A percentile compares a stretch with the other conserved stretches of the same genome.
phyloP scores from a whole-genome alignment of 164 flowering plant species.

The Platanus orientalis region DNA sequence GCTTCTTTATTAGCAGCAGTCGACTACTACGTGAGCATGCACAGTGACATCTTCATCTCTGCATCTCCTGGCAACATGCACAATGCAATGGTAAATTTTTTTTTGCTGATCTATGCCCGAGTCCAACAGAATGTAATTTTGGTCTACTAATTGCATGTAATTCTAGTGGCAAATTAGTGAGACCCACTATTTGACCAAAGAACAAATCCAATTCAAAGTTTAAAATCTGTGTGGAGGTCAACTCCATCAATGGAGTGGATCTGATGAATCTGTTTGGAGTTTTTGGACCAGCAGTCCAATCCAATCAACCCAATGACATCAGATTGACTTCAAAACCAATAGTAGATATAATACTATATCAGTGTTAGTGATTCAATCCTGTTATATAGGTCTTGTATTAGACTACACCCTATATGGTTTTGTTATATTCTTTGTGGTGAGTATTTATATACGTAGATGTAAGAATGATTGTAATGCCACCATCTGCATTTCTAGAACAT shows the following conservation, averaged over 20 bases:
- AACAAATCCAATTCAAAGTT: too few relatives aligned
- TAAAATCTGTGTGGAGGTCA: background rate
- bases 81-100: constrained; percentile 91
- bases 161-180: background rate
- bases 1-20: constrained; percentile 94
- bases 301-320: too few relatives aligned
- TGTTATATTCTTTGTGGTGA: too few relatives aligned
- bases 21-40: constrained; percentile 92
- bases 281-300: too few relatives aligned
- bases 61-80: constrained; percentile 99
- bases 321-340: too few relatives aligned
- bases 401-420: too few relatives aligned
- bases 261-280: too few relatives aligned
- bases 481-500: too few relatives aligned
- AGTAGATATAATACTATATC: background rate
- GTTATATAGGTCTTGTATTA: background rate
- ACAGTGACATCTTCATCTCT: constrained; percentile 92
- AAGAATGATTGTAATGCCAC: too few relatives aligned
- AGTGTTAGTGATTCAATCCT: background rate
- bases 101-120: background rate
- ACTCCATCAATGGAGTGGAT: background rate
- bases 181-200: background rate
- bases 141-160: background rate
- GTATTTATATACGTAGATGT: too few relatives aligned
- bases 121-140: background rate